A percentile compares a stretch with the other conserved stretches of the same genome.
Conservation (phyloP, 1,139 yeast genomes). For the Pichia sp. region DNA sequence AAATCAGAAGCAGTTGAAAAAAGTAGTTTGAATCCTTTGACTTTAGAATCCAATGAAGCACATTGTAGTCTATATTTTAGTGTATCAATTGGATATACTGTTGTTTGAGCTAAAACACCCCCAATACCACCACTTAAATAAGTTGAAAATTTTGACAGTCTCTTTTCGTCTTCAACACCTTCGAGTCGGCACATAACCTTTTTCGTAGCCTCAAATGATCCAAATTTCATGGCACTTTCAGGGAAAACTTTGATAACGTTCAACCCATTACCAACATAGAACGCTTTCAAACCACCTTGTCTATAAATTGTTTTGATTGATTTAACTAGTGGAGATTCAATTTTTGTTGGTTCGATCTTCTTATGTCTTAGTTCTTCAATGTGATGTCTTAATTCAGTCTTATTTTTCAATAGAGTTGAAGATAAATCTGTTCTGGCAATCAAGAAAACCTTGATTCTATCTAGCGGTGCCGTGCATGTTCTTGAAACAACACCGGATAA, state of each 20-base stretch:
- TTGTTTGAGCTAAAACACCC: conserved; percentile 86
- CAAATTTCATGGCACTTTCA: conserved; percentile 95
- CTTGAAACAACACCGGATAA: conserved; percentile 94
- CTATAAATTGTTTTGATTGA: conserved; percentile 79
- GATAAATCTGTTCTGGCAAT: conserved; percentile 85
- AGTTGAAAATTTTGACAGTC: conserved; percentile 69
- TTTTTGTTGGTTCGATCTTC: conserved; percentile 29
- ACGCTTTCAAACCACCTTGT: conserved; percentile 81
- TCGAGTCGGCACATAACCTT: conserved; percentile 66
- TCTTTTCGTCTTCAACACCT: conserved; percentile 65
- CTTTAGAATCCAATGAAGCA: conserved; percentile 53
- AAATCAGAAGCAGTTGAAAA: conserved; percentile 64
- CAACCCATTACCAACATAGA: conserved; percentile 91
- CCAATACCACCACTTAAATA: conserved; percentile 94
- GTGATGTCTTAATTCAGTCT: conserved; percentile 36
- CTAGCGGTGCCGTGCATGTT: conserved; percentile 96
- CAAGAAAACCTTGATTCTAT: conserved; percentile 83
- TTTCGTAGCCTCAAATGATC: conserved; percentile 87
- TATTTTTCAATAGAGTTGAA: conserved; percentile 58
- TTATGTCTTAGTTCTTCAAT: conserved; percentile 27
- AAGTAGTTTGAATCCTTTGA: conserved; percentile 55
- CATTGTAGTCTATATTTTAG: conserved; percentile 79
- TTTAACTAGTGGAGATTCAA: conserved; percentile 62
- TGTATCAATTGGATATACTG: conserved; percentile 96
- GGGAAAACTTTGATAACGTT: conserved; percentile 94